Evolutionary conservation across 495 filamentous ascomycete genomes (phyloP), one percentile per base, ranked within the genome.

Genomic region (Penicillium bovifimosum): DNA sequence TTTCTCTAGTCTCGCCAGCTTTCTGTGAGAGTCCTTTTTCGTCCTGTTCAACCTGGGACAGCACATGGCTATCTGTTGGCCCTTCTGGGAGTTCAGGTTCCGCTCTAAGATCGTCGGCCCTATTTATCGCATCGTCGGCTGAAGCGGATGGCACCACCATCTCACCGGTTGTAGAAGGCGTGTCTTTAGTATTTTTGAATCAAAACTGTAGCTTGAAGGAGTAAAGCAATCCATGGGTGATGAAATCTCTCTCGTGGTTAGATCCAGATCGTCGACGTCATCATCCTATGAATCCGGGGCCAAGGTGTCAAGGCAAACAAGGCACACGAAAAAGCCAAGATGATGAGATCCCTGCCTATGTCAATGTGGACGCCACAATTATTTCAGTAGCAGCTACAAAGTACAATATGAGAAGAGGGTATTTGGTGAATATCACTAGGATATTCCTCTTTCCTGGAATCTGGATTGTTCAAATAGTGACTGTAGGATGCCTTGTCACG

Each of bases 1-100:
- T 79, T 18, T 81, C 80, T 20, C 62, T 46, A 5, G 69, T 67
- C 28, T 68, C 68, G 42, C 75, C 72, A 14, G 59, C 62, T 50
- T 65, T 50, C 55, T 81, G 78, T n/a, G 73, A 68, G 9, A 70
- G 61, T 28, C 78, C 76, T 55, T 79, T 76, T 40, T 80, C 70
- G 13, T 72, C 70, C 46, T 69, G 73, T 36, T 72, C 69, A 6
- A 70, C 62, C 36, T 70, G 64, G 2, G 77, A 73, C 5, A 80
- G 60, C 4, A 74, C 63, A 66, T 79, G 77, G 52, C 75, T 79
- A 9, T 77, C 76, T 6, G 76, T 77, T 17, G 75, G 69, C 9
- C 61, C 64, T 20, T 55, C 53, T 10, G 56, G 57, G 6, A 14
- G 28, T 13, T 35, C 28, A 3, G 43, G 24, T 11, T 36, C 14